These are phyloP conservation scores for Pseudotulostoma volvatum DNA, from an alignment of 495 filamentous ascomycete species.

Conservation along the genomic window DNA sequence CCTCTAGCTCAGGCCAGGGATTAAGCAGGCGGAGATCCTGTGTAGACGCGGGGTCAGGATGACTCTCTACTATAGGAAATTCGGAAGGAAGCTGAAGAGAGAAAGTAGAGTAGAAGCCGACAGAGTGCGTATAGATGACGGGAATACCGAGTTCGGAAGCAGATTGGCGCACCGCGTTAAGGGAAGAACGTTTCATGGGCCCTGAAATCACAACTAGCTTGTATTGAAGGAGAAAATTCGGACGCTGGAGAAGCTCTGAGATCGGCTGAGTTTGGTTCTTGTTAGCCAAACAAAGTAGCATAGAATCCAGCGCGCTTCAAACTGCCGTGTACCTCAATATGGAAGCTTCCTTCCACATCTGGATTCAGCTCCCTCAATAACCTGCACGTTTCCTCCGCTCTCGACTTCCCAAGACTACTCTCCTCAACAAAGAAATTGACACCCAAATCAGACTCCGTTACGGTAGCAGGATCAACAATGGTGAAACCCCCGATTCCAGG, in stretches of 20 bases:
- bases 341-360: constrained; percentile 60
- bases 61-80: constrained; percentile 93
- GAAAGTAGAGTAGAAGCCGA: constrained; percentile 81
- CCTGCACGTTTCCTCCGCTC: constrained; percentile 60
- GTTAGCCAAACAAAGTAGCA: neutral
- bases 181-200: constrained; percentile 42
- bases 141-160: constrained; percentile 48
- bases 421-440: constrained; percentile 94
- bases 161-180: constrained; percentile 41
- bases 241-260: constrained; percentile 20
- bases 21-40: constrained; percentile 72
- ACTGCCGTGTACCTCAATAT: constrained; percentile 24
- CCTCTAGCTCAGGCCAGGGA: constrained; percentile 72
- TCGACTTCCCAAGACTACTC: constrained; percentile 55
- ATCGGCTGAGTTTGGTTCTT: constrained; percentile 16
- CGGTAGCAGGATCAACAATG: constrained; percentile 65
- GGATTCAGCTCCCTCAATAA: constrained; percentile 83
- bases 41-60: constrained; percentile 74
- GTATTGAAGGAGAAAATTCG: constrained; percentile 36
- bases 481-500: constrained; percentile 91
- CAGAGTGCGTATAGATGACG: constrained; percentile 65
- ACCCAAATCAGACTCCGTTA: constrained; percentile 70
- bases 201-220: constrained; percentile 62
- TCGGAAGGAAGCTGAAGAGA: constrained; percentile 53
- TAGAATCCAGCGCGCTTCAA: neutral